Base-by-base conservation (phyloP, 106 monocot genomes). In the Acanthochlamys bracteata region DNA sequence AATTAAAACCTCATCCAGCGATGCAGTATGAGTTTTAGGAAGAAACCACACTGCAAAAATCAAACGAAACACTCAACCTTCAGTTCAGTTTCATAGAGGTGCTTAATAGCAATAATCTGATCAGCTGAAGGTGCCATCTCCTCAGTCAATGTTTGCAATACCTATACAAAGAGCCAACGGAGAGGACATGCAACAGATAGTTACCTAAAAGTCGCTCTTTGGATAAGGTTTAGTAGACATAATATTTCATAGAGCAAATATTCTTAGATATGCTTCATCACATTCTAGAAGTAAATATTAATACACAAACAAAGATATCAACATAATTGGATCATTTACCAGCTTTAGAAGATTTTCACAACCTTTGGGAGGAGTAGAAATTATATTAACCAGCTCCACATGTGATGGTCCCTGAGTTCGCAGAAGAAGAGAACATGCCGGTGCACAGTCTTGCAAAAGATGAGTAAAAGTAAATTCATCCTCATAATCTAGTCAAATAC, bases 341-440 rank as follows among this genome's bases (percentile, higher is more conserved):
- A 85, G 84, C 62, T 72, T 74, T 43, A 96, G 60, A 46, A 96
- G 88, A 66, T 83, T 79, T 80, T 96, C 88, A 49, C 88, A 78
- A 70, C 96, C 96, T 76, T 83, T 83, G 33, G 96, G 80, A 57
- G 85, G 82, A 79, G 85, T 66, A 65, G 84, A 88, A 74, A 96
- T 79, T 53, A 91, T 83, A 10, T 71, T 57, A 25, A 91, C 61
- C 65, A 96, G 55, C 59, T 85, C 84, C 68, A 72, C 24, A 72
- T 69, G 77, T 55, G 88, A 93, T 49, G 79, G 59, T 16, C 88
- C 91, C 40, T 91, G 67, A 68, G 75, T 96, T 75, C 80, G 78
- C 59, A 88, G 40, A 41, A 96, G 80, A 64, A 67, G 64, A 42
- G 88, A 27, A 96, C 64, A 61, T 96, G 87, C 43, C 88, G 77